A percentile compares a stretch with the other conserved stretches of the same genome.
Conservation (phyloP, 306 rosid species). For the Lathyrus aphaca region DNA sequence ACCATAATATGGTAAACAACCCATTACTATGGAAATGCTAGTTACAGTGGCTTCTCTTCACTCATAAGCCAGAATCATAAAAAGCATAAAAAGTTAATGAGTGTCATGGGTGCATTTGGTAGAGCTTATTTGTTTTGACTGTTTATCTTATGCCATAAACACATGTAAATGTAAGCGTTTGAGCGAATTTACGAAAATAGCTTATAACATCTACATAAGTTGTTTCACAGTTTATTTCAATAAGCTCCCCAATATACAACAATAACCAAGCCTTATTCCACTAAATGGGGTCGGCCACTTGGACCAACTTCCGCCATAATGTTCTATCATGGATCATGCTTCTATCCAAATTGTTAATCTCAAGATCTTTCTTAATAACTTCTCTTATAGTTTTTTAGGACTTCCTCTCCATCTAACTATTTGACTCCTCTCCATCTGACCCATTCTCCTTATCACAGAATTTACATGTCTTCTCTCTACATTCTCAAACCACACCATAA, state of each 20-base stretch:
- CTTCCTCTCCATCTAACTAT: no score
- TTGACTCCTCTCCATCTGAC: no score
- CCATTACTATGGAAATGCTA: constrained; percentile 15
- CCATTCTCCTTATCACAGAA: no score
- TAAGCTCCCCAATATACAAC: background rate
- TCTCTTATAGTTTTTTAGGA: no score
- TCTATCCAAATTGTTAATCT: no score
- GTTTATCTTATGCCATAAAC: background rate
- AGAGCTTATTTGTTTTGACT: background rate
- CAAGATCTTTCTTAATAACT: no score
- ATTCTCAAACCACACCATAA: background rate
- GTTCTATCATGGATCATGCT: no score
- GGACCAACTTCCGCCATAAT: no score
- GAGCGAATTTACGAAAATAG: background rate
- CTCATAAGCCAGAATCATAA: constrained; percentile 19
- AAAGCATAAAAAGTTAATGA: constrained; percentile 4
- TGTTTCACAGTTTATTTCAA: background rate
- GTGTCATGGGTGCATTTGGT: background rate
- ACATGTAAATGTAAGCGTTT: background rate
- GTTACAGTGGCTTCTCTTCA: constrained; percentile 27
- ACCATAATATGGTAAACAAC: constrained; percentile 9
- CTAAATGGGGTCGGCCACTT: no score
- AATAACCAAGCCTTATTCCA: no score
- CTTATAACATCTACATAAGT: background rate
- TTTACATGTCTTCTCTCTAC: no score